Percentiles rank a stretch among this genome's conserved stretches.
phyloP scores from a whole-genome alignment of 225 moss, liverwort and hornwort genomes.

The Anthoceros angustus region DNA sequence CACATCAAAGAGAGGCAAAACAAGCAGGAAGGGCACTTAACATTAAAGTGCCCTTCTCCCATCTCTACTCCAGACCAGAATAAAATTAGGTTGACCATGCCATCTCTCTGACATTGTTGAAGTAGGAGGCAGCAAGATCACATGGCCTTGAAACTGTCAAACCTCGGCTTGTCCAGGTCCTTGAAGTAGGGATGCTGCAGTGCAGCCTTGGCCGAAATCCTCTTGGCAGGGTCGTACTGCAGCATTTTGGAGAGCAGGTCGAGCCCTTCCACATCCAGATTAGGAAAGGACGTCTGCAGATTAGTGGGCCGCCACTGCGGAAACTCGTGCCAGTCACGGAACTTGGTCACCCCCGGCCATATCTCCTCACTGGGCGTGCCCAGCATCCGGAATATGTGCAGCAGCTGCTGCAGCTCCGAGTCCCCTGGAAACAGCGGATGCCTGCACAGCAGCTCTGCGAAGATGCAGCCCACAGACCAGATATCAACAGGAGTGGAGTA shows the following conservation, averaged over 20 bases:
- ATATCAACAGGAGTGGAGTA: slow-evolving; percentile 10
- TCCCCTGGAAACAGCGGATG: slow-evolving; percentile 8
- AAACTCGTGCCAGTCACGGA: slow-evolving; percentile 55
- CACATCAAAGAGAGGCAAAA: too few species aligned
- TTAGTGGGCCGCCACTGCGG: slow-evolving; percentile 49
- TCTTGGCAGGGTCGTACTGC: slow-evolving; percentile 31
- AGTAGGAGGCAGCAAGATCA: background rate
- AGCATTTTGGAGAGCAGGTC: slow-evolving; percentile 50
- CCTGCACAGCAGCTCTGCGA: slow-evolving; percentile 6
- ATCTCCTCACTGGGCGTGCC: slow-evolving; percentile 42
- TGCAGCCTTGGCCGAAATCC: slow-evolving; percentile 36
- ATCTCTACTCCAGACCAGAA: too few species aligned
- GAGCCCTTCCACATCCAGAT: slow-evolving; percentile 20
- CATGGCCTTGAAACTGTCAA: background rate
- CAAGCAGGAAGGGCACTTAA: too few species aligned
- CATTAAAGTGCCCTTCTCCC: too few species aligned
- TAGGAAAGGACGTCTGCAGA: slow-evolving; percentile 30
- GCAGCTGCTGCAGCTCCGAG: slow-evolving; percentile 9
- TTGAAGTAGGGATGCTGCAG: slow-evolving; percentile 33
- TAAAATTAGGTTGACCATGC: too few species aligned
- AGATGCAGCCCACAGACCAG: slow-evolving; percentile 8
- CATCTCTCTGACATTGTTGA: background rate
- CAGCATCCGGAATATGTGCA: slow-evolving; percentile 20
- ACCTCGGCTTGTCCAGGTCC: slow-evolving; percentile 25
- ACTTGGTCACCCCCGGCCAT: slow-evolving; percentile 44